phyloP scores from a whole-genome alignment of 2,329 filamentous ascomycete genomes.

The Colletotrichum falcatum region DNA sequence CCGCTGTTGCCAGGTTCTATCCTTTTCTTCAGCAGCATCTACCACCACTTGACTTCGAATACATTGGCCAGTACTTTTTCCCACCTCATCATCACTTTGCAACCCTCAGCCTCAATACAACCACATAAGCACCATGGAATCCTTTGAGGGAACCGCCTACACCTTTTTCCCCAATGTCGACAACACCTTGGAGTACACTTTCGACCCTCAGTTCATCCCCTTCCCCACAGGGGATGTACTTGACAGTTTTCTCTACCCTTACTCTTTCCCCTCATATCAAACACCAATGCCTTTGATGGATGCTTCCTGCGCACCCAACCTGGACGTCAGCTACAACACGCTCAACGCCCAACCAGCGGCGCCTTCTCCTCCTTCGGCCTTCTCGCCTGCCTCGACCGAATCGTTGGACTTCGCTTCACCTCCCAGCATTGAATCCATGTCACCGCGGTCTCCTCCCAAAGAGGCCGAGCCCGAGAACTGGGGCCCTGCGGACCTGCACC shows the following conservation, averaged over 20 bases:
- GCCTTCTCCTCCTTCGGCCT: conserved; percentile 7
- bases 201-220: conserved; percentile 30
- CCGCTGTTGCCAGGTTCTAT: conserved; percentile 15
- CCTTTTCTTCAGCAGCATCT: neutral
- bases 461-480: conserved; percentile 18
- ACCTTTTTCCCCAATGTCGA: conserved; percentile 20
- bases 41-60: neutral
- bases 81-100: neutral
- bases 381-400: conserved; percentile 22
- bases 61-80: neutral
- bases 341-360: conserved; percentile 1
- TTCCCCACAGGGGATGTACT: conserved; percentile 12
- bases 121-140: conserved; percentile 25
- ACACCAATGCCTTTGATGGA: conserved; percentile 12
- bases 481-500: conserved; percentile 19
- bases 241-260: conserved; percentile 25
- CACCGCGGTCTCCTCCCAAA: conserved; percentile 8
- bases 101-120: conserved; percentile 3
- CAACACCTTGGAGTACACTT: conserved; percentile 7
- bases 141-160: conserved; percentile 24
- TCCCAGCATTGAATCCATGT: conserved; percentile 6
- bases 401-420: conserved; percentile 4
- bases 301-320: neutral
- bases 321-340: neutral
- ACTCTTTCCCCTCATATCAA: conserved; percentile 13